These are phyloP conservation scores for Protostelium mycophagum DNA, from an alignment of 78 protist species.

Conservation along the genomic window DNA sequence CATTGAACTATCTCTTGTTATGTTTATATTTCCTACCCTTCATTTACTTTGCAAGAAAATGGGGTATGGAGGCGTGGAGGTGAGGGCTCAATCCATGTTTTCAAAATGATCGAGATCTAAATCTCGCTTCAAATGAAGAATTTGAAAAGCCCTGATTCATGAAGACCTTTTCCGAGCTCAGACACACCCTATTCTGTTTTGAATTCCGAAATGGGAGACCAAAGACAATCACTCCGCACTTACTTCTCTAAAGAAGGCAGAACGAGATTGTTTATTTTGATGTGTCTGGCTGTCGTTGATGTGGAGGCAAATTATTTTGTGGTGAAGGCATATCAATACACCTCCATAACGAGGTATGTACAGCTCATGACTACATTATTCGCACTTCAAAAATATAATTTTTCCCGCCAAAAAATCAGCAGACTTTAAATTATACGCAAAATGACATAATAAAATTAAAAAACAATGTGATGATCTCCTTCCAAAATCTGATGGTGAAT, in stretches of 20 bases:
- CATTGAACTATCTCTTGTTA: slow-evolving; percentile 51
- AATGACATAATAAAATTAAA: no score
- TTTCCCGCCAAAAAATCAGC: no score
- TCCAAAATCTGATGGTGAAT: no score
- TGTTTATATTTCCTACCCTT: slow-evolving; percentile 19
- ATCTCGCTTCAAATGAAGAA: no score
- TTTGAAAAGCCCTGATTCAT: no score
- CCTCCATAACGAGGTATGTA: slow-evolving; percentile 40
- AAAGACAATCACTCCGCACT: neutral
- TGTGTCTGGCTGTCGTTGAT: slow-evolving; percentile 67
- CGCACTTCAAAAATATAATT: no score
- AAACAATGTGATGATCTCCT: no score
- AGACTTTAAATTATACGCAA: no score
- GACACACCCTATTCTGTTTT: neutral
- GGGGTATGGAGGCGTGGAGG: no score
- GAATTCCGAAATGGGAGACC: neutral
- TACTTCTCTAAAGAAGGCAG: neutral
- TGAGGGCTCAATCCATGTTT: no score
- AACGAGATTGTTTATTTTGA: slow-evolving; percentile 19
- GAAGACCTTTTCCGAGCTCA: neutral
- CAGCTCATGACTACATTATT: no score
- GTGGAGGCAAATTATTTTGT: slow-evolving; percentile 79
- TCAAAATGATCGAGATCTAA: no score
- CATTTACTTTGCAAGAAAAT: neutral
- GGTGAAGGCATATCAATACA: slow-evolving; percentile 71